Base-by-base conservation (phyloP, 305 asterid genomes). In the Plantago rigida region DNA sequence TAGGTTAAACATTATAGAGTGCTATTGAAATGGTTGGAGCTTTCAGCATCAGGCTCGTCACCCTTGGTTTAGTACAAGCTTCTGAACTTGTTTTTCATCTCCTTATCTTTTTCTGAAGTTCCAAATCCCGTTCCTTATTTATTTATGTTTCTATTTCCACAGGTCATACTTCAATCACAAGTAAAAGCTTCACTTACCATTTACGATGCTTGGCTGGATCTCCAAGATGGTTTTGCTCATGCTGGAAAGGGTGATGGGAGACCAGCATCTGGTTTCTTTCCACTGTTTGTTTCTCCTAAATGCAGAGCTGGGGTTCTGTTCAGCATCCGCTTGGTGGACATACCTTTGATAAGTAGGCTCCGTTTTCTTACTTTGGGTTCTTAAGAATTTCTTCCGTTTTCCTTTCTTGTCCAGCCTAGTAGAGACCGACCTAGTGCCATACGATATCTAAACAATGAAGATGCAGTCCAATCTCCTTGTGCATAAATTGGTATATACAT, bases 141-240 rank as follows among this genome's bases (percentile, higher is more conserved):
- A 11, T 34, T 24, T 22, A 9, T 51, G 24, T 68, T 13, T 52
- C 17, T 63, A 68, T 17, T 69, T 66, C 36, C 14, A 13, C 69
- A 92, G 99, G 96, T 87, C 66, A 87, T 83, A 68, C 81, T 92
- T 67, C 95, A 89, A 73, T 89, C 99, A 60, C 97, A 92, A 72
- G 99, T 92, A 49, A 91, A 92, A 78, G 96, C 99, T 69, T 86
- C 92, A 34, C 74, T 92, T 65, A 75, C 83, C 51, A 72, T 92
- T 77, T 66, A 78, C 69, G 96, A 92, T 75, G 89, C 96, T 74
- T 83, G 92, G 94, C 78, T 92, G 74, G 97, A 87, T 71, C 97
- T 92, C 69, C 97, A 92, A 81, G 88, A 79, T 71, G 96, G 96
- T 47, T 92, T 89, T 79, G 71, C 82, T 59, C 91, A 92, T 83